Percentiles rank a stretch among this genome's conserved stretches.
Evolutionary conservation across 345 rosid genomes (phyloP).

Genomic region (Lepidium sativum): DNA sequence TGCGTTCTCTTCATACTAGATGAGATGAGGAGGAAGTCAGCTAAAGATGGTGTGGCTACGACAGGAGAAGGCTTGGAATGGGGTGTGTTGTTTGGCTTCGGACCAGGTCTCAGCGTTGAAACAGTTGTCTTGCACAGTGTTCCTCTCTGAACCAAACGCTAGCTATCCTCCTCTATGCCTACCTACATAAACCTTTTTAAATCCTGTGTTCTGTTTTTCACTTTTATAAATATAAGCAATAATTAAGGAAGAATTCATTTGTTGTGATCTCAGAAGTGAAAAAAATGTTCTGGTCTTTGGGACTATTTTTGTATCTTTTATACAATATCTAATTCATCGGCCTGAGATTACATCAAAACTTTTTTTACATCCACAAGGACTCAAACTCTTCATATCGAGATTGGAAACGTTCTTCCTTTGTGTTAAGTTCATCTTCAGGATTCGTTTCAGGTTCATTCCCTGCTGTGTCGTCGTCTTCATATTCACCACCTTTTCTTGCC

Average conservation of each 20-base stretch:
- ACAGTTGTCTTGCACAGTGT: slow-evolving; percentile 67
- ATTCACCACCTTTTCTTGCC: slow-evolving; percentile 33
- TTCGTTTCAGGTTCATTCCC: not conserved
- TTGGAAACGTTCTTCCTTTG: slow-evolving; percentile 13
- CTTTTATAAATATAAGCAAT: not conserved
- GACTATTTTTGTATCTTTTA: not conserved
- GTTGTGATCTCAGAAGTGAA: not conserved
- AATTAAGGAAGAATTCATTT: not conserved
- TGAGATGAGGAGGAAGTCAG: slow-evolving; percentile 64
- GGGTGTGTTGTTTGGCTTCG: slow-evolving; percentile 81
- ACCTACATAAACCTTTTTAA: slow-evolving; percentile 7
- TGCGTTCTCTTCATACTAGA: slow-evolving; percentile 68
- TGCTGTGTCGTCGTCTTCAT: slow-evolving; percentile 7
- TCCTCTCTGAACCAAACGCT: slow-evolving; percentile 19
- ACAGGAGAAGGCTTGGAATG: slow-evolving; percentile 84
- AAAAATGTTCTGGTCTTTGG: not conserved
- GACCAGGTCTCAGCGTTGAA: slow-evolving; percentile 84
- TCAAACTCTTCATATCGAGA: not conserved
- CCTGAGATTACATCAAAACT: not conserved
- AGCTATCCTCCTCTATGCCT: not conserved
- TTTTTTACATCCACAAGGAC: slow-evolving; percentile 16
- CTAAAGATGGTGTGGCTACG: slow-evolving; percentile 40
- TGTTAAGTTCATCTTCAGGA: slow-evolving; percentile 13
- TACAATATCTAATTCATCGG: not conserved
- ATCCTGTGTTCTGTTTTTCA: not conserved